These are phyloP conservation scores for Draba incana DNA, from an alignment of 345 rosid genomes.

Conservation along the genomic window DNA sequence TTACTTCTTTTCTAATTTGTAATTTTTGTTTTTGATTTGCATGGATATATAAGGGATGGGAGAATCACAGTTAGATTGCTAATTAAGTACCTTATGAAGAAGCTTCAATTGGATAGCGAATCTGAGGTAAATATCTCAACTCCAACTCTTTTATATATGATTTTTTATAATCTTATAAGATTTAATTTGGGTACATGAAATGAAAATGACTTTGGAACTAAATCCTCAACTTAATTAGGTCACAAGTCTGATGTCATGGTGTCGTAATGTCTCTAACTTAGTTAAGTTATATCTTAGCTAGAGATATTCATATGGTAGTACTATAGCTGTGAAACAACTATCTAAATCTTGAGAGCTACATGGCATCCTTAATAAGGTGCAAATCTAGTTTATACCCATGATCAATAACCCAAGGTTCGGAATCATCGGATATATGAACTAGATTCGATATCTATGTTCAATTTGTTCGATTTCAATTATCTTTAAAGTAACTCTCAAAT, in stretches of 20 bases:
- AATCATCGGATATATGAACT: constrained; percentile 5
- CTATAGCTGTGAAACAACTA: constrained; percentile 23
- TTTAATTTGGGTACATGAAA: constrained; percentile 14
- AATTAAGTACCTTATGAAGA: constrained; percentile 90
- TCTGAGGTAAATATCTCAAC: constrained; percentile 69
- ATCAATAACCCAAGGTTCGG: constrained; percentile 13
- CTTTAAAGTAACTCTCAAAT: background rate
- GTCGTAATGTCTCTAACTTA: constrained; percentile 33
- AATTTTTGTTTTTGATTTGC: constrained; percentile 23
- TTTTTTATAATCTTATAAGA: constrained; percentile 4
- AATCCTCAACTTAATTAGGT: constrained; percentile 41
- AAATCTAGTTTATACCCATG: constrained; percentile 20
- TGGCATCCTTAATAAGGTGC: constrained; percentile 31
- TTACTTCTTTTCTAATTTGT: constrained; percentile 18
- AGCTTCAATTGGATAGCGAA: constrained; percentile 86
- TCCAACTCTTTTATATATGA: constrained; percentile 8
- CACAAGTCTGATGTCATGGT: constrained; percentile 40
- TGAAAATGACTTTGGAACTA: constrained; percentile 41
- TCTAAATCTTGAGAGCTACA: constrained; percentile 31
- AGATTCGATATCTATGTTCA: background rate
- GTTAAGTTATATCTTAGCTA: constrained; percentile 25
- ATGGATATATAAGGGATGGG: constrained; percentile 66
- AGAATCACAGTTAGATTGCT: constrained; percentile 88
- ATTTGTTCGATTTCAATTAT: background rate
- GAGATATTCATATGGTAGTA: constrained; percentile 25